A percentile compares a stretch with the other conserved stretches of the same genome.
Evolutionary conservation across 805 yeast species (phyloP).

Genomic region (Debaryomyces maramus): DNA sequence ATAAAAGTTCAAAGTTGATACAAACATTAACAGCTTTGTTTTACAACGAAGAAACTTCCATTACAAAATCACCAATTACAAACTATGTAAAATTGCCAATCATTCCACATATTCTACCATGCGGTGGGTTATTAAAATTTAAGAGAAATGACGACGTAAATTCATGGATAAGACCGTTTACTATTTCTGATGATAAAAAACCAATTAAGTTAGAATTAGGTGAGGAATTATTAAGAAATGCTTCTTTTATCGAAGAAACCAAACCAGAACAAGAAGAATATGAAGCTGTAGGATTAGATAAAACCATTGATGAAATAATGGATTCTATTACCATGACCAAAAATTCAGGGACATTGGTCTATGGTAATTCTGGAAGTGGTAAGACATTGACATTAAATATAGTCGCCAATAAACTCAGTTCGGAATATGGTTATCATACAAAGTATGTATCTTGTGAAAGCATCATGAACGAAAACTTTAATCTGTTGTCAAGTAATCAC

Average conservation of each 20-base stretch:
- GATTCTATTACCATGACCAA: constrained; percentile 43
- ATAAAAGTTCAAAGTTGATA: constrained; percentile 16
- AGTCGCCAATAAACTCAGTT: constrained; percentile 36
- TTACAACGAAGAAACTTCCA: constrained; percentile 15
- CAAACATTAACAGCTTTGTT: constrained; percentile 19
- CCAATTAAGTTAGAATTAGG: constrained; percentile 48
- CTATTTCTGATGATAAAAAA: constrained; percentile 25
- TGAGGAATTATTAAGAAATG: constrained; percentile 46
- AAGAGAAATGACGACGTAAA: constrained; percentile 43
- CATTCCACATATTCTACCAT: constrained; percentile 46
- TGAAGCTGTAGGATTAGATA: constrained; percentile 59
- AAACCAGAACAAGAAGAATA: constrained; percentile 4
- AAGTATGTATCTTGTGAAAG: constrained; percentile 54
- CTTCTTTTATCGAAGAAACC: constrained; percentile 35
- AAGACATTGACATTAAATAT: constrained; percentile 58
- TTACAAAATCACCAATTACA: constrained; percentile 44
- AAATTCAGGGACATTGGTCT: constrained; percentile 57
- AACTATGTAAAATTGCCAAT: constrained; percentile 53
- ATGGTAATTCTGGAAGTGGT: constrained; percentile 83
- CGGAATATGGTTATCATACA: constrained; percentile 44
- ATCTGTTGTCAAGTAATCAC: constrained; percentile 44
- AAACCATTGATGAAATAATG: constrained; percentile 37
- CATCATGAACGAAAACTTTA: constrained; percentile 54
- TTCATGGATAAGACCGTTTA: constrained; percentile 43
- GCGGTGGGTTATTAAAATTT: constrained; percentile 61